These are phyloP conservation scores for Mrakia hoshinonis DNA, from an alignment of 768 basidiomycete genomes.

Conservation along the genomic window DNA sequence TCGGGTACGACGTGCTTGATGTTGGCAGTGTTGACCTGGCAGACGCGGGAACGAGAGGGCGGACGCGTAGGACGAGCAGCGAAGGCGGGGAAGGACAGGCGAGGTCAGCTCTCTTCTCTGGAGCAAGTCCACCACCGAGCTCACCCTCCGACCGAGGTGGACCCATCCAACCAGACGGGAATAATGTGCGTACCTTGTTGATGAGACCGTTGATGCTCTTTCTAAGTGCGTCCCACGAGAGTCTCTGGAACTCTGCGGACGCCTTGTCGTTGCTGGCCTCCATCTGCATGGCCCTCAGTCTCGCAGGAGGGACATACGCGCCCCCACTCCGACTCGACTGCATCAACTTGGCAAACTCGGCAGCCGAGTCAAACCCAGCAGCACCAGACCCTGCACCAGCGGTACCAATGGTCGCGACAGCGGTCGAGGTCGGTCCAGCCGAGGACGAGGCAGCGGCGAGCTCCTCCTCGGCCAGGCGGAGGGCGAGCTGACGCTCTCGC, in stretches of 20 bases:
- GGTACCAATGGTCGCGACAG: slow-evolving; percentile 33
- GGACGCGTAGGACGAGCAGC: background rate
- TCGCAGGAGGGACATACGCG: slow-evolving; percentile 92
- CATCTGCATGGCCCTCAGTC: slow-evolving; percentile 78
- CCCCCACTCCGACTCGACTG: slow-evolving; percentile 67
- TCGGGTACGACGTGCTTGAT: slow-evolving; percentile 91
- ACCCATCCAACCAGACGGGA: background rate
- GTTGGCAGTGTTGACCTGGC: slow-evolving; percentile 78
- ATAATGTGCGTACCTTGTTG: slow-evolving; percentile 55
- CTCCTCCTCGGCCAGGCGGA: slow-evolving; percentile 59
- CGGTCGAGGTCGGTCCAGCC: slow-evolving; percentile 44
- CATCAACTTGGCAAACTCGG: slow-evolving; percentile 81
- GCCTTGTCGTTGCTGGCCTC: slow-evolving; percentile 73
- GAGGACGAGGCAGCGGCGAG: slow-evolving; percentile 46
- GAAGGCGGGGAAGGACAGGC: background rate
- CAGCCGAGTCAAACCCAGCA: slow-evolving; percentile 57
- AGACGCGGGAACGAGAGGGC: background rate
- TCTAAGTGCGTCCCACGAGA: slow-evolving; percentile 95
- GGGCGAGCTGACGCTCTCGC: slow-evolving; percentile 69
- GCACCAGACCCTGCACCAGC: slow-evolving; percentile 40
- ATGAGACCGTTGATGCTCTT: slow-evolving; percentile 99
- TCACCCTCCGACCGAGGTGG: background rate
- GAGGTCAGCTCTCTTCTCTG: background rate
- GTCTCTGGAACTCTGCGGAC: slow-evolving; percentile 79
- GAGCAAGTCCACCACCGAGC: background rate